Base-by-base conservation (phyloP, 1,284 basidiomycete genomes). In the Cryptococcus amylolentus region DNA sequence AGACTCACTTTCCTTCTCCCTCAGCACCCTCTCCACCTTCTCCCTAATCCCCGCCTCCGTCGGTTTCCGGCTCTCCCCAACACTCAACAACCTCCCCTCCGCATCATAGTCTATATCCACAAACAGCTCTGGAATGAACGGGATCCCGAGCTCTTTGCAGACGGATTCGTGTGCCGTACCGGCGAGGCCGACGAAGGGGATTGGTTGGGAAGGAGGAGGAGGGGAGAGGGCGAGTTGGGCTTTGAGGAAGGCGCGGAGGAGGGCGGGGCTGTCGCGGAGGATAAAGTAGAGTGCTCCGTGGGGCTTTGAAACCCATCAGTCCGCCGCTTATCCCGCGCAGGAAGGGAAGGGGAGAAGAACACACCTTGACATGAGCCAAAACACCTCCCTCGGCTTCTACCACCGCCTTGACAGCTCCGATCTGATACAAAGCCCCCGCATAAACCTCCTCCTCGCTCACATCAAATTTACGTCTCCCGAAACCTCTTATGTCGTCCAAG, bases 171-270 rank as follows among this genome's bases (percentile, higher is more conserved):
- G 49, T 1, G 49, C 16, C 10, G 49, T 50, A 23, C 49, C 49
- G n/a, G 49, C 49, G 16, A 50, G 37, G 18, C 49, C 49, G 16
- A 50, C 20, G 35, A 50, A 50, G 9, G 49, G 49, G 20, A 50
- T 27, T 5, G 35, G 27, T 9, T 38, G 12, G 46, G 7, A 18
- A 26, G 35, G 37, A 27, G 31, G 31, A 20, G 35, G 37, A 27
- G 31, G 31, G 42, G 46, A 47, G 46, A 47, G 28, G 14, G 46
- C 27, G 5, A 47, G 20, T 16, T 47, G 46, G 14, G 46, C 46
- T 28, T 31, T 28, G 46, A 47, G 46, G n/a, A 47, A 47, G 13
- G 46, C 26, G 14, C 46, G 46, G 31, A 47, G 46, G 46, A 47
- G 46, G 13, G 26, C 5, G 31, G 46, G 46, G n/a, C 28, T 18